Conservation (phyloP, 345 rosid genomes). For the Ceriops tagal region DNA sequence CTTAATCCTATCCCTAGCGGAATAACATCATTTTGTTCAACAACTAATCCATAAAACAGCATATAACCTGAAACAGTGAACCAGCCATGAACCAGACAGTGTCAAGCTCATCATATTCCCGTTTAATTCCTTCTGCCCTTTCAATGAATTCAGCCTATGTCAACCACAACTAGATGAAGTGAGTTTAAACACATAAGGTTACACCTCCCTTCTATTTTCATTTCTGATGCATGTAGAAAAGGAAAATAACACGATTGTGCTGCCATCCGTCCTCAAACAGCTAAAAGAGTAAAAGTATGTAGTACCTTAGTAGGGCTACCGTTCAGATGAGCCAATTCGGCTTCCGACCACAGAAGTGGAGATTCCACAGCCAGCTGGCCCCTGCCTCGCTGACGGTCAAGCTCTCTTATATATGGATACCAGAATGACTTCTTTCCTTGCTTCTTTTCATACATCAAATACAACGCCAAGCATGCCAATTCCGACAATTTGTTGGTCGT, state of each 20-base stretch:
- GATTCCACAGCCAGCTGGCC: conserved; percentile 94
- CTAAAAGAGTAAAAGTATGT: not conserved
- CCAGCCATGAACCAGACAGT: conserved; percentile 99
- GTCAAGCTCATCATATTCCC: conserved; percentile 93
- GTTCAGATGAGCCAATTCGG: conserved; percentile 77
- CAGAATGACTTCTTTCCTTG: conserved; percentile 92
- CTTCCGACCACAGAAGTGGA: conserved; percentile 87
- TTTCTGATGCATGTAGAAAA: not conserved
- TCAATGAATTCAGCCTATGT: conserved; percentile 79
- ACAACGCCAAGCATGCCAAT: conserved; percentile 88
- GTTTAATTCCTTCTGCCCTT: conserved; percentile 84
- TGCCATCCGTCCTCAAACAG: conserved; percentile 4
- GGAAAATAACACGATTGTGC: not conserved
- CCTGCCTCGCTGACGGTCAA: conserved; percentile 96
- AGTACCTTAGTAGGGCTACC: conserved; percentile 94
- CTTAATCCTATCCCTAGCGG: not conserved
- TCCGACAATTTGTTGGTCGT: conserved; percentile 89
- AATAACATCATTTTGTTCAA: not conserved
- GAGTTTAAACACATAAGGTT: conserved; percentile 6
- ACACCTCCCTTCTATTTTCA: not conserved
- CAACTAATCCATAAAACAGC: conserved; percentile 1
- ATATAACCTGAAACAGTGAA: conserved; percentile 87
- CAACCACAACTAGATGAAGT: conserved; percentile 21
- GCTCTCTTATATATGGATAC: conserved; percentile 94
- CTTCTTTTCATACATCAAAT: conserved; percentile 97